Percentiles rank a stretch among this genome's conserved stretches.
These are phyloP conservation scores for Phytophthora lateralis DNA, from an alignment of 352 stramenopile species.

Conservation along the genomic window DNA sequence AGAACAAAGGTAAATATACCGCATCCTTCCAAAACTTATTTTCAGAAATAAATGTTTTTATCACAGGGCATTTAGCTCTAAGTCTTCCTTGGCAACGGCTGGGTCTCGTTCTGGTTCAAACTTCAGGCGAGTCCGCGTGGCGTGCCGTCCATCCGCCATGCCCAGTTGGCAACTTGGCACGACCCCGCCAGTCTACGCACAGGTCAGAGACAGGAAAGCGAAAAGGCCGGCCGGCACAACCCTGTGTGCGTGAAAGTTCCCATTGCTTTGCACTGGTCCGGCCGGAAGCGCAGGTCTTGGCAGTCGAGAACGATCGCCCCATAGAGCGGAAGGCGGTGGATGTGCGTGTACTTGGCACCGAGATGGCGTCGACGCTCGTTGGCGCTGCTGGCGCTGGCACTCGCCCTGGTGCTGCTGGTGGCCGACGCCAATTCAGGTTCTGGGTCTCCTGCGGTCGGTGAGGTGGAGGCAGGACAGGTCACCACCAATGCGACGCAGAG, in stretches of 20 bases:
- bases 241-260: conserved; percentile 11
- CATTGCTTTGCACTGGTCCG: conserved; percentile 25
- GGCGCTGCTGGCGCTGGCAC: neutral
- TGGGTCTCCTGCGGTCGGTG: neutral
- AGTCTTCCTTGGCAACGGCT: conserved; percentile 17
- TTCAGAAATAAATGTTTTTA: neutral
- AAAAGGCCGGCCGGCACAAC: conserved; percentile 21
- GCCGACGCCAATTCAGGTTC: conserved; percentile 16
- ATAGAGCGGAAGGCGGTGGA: conserved; percentile 14
- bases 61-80: neutral
- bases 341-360: conserved; percentile 36
- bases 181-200: conserved; percentile 18
- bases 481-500: conserved; percentile 21
- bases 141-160: neutral
- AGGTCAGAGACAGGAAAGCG: conserved; percentile 32
- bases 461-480: conserved; percentile 23
- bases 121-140: conserved; percentile 9
- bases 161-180: conserved; percentile 18
- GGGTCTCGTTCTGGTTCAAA: conserved; percentile 13
- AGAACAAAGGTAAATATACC: neutral
- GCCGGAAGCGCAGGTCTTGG: conserved; percentile 17
- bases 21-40: neutral
- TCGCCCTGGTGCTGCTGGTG: conserved; percentile 13
- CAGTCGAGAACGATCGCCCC: conserved; percentile 28
- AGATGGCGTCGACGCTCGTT: conserved; percentile 31